Base-by-base conservation (phyloP, 345 rosid species). In the Noccaea caerulescens region DNA sequence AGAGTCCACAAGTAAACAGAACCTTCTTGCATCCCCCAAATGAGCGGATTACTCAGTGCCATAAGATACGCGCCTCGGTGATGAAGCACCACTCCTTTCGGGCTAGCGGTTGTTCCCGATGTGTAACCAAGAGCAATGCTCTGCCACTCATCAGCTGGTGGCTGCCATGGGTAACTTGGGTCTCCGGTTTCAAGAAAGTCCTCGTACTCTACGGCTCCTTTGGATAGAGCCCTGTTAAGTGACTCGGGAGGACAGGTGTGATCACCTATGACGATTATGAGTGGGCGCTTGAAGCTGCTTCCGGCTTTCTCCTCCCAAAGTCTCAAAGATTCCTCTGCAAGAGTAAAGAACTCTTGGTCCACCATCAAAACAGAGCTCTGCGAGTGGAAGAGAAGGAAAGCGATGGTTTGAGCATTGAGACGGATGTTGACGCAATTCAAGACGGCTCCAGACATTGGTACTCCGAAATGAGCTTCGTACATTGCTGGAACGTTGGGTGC, bases 141-240 rank as follows among this genome's bases (percentile, higher is more conserved):
- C 80, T 89, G 98, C 98, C 98, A 94, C 75, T 89, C 99, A 58
- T 94, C 98, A 66, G 66, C 84, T 0, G 98, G 97, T 66, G 97
- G 92, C 77, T 80, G 66, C 99, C 99, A 94, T 12, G 70, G 72
- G 76, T 75, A 88, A 20, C 83, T 88, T 0, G 97, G 86, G 56
- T 92, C 93, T 63, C 98, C 96, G 4, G 71, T 73, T 74, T 80
- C 89, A 71, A 92, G 84, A 80, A 94, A 89, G 6, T 77, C 73
- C 72, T 94, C 93, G 25, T 94, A 92, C n/a, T 92, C 96, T 3
- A 88, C 72, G 11, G 87, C 97, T n/a, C 97, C 99, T 74, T 75
- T 82, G 27, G 76, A 86, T 33, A 84, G 41, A 69, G 98, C 99
- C 32, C 66, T 68, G 54, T 71, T 39, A 8, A 89, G 84, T 0